These are phyloP conservation scores for Flaveria linearis DNA, from an alignment of 129 eudicot species.

Conservation along the genomic window DNA sequence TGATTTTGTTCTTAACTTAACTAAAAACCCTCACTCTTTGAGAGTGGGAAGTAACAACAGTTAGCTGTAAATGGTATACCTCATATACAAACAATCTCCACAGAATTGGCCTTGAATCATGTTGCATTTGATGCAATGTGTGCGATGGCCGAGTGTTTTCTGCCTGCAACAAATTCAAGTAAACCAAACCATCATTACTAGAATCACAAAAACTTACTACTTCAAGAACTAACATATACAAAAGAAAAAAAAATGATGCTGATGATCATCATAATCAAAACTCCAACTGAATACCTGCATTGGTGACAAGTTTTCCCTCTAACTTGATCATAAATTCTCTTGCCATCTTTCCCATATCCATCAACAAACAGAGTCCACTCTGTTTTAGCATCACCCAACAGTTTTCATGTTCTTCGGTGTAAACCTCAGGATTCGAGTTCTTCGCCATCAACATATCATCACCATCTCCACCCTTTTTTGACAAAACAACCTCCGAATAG, in stretches of 20 bases:
- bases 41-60: too few species aligned
- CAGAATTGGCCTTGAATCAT: constrained; percentile 87
- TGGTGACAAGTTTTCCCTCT: constrained; percentile 93
- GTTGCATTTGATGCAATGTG: constrained; percentile 69
- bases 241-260: neutral
- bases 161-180: constrained; percentile 57
- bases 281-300: constrained; percentile 57
- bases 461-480: constrained; percentile 42
- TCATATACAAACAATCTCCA: constrained; percentile 94
- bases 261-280: neutral
- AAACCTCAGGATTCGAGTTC: constrained; percentile 67
- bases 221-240: neutral
- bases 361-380: constrained; percentile 89
- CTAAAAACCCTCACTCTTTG: neutral
- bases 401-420: constrained; percentile 83
- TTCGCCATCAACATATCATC: constrained; percentile 32
- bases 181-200: neutral
- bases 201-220: too few species aligned
- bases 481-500: constrained; percentile 51
- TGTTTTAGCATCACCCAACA: constrained; percentile 63
- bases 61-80: constrained; percentile 41
- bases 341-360: constrained; percentile 82
- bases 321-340: constrained; percentile 71
- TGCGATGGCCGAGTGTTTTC: constrained; percentile 91
- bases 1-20: neutral